A percentile compares a stretch with the other conserved stretches of the same genome.
Evolutionary conservation across 257 asterid species (phyloP).

Genomic region (Jasminum sambac): DNA sequence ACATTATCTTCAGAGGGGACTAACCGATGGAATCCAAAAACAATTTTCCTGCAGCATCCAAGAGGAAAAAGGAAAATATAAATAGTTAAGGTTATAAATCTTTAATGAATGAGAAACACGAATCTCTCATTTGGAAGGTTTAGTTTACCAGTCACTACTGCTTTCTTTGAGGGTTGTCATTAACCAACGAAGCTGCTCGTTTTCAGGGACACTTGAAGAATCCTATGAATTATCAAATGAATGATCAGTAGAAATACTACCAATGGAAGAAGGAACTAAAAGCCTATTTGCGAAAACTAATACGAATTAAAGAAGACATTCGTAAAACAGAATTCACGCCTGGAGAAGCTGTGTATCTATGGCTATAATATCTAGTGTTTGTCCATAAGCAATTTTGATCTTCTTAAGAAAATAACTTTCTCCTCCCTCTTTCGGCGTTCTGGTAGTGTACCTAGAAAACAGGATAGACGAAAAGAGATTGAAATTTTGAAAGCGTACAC

Average conservation of each 20-base stretch:
- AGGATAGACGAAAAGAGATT: conserved; percentile 20
- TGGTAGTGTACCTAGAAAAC: conserved; percentile 55
- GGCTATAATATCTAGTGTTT: conserved; percentile 47
- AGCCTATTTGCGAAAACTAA: background rate
- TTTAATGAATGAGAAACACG: background rate
- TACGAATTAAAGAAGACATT: background rate
- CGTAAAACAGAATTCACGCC: conserved; percentile 35
- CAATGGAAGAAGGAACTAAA: background rate
- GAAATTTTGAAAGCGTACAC: too few relatives aligned
- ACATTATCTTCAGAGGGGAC: conserved; percentile 31
- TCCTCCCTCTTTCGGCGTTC: conserved; percentile 33
- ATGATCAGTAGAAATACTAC: conserved; percentile 1
- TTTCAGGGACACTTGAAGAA: conserved; percentile 28
- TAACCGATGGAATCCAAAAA: conserved; percentile 49
- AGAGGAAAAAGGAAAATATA: conserved; percentile 5
- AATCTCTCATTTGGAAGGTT: background rate
- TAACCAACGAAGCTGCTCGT: conserved; percentile 49
- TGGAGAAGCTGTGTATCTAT: conserved; percentile 51
- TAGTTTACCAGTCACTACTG: conserved; percentile 53
- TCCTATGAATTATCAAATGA: conserved; percentile 36
- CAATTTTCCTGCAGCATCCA: conserved; percentile 50
- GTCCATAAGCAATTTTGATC: conserved; percentile 36
- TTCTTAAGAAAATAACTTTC: conserved; percentile 37
- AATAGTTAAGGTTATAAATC: background rate
- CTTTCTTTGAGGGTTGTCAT: conserved; percentile 46